Percentiles rank a stretch among this genome's conserved stretches.
Evolutionary conservation across 805 yeast species (phyloP).

Genomic region (Metahyphopichia silvanorum): DNA sequence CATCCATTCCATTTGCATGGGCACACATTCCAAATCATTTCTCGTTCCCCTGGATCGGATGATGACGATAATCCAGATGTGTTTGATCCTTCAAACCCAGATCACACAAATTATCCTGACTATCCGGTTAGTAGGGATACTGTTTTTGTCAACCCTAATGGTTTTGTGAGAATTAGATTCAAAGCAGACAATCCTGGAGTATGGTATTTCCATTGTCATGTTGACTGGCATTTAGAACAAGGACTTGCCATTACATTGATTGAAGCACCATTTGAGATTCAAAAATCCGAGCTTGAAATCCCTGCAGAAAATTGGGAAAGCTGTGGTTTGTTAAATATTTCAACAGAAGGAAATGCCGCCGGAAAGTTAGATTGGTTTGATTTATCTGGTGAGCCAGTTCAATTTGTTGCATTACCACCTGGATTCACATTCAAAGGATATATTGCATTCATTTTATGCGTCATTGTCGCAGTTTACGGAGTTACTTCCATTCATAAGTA

Average conservation of each 20-base stretch:
- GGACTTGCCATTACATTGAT: constrained; percentile 80
- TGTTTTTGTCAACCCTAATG: constrained; percentile 73
- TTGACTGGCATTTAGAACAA: constrained; percentile 97
- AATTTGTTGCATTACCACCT: constrained; percentile 58
- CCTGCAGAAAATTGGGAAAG: constrained; percentile 48
- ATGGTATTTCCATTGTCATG: constrained; percentile 98
- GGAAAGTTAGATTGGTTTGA: constrained; percentile 50
- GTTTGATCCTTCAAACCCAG: constrained; percentile 26
- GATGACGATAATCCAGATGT: constrained; percentile 54
- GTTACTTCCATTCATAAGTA: constrained; percentile 55
- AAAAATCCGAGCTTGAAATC: constrained; percentile 28
- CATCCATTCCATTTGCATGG: constrained; percentile 99
- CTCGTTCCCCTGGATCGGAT: constrained; percentile 60
- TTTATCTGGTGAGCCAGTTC: constrained; percentile 57
- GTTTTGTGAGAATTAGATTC: constrained; percentile 83
- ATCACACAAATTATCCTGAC: constrained; percentile 50
- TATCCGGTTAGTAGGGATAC: constrained; percentile 85
- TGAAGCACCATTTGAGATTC: constrained; percentile 79
- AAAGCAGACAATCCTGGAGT: constrained; percentile 95
- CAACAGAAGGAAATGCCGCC: constrained; percentile 70
- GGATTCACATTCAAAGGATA: constrained; percentile 75
- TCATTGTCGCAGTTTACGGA: constrained; percentile 58
- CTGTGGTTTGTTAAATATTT: constrained; percentile 47
- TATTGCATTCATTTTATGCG: constrained; percentile 54
- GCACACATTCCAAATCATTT: constrained; percentile 78